Evolutionary conservation across 208 protist species (phyloP).

Genomic region (Wallacemonas sp.): DNA sequence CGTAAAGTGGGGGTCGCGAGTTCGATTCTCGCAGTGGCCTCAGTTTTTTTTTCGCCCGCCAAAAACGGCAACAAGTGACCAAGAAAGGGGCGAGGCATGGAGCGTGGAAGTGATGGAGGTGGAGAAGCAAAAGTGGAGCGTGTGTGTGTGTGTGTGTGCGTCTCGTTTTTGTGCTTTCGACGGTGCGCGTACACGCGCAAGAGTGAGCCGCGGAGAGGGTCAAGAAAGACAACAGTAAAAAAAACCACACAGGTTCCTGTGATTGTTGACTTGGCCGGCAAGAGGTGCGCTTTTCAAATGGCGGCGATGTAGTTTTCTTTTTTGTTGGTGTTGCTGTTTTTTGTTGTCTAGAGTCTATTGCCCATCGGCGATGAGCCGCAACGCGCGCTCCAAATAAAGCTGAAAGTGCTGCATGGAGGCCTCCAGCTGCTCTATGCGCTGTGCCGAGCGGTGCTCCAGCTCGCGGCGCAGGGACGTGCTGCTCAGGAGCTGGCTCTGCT

Average conservation of each 20-base stretch:
- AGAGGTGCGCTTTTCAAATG: too few relatives aligned
- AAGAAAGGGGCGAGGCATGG: not conserved
- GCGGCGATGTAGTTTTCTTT: conserved; percentile 16
- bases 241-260: too few relatives aligned
- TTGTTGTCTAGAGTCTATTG: not conserved
- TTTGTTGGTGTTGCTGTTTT: conserved; percentile 14
- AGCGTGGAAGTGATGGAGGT: not conserved
- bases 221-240: too few relatives aligned
- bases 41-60: conserved; percentile 24
- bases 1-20: conserved; percentile 96
- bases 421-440: conserved; percentile 65
- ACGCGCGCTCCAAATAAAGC: conserved; percentile 44
- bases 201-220: too few relatives aligned
- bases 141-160: not conserved
- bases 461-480: not conserved
- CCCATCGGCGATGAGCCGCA: conserved; percentile 41
- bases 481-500: conserved; percentile 8
- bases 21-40: conserved; percentile 96
- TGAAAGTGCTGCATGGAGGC: conserved; percentile 52
- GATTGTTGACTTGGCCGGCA: too few relatives aligned
- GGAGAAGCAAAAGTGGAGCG: not conserved
- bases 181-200: too few relatives aligned
- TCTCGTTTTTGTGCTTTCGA: not conserved
- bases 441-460: conserved; percentile 7
- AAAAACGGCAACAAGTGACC: too few relatives aligned